Evolutionary conservation across 768 basidiomycete species (phyloP), one percentile per base, ranked within the genome.

Genomic region (Sarcodon aspratus): DNA sequence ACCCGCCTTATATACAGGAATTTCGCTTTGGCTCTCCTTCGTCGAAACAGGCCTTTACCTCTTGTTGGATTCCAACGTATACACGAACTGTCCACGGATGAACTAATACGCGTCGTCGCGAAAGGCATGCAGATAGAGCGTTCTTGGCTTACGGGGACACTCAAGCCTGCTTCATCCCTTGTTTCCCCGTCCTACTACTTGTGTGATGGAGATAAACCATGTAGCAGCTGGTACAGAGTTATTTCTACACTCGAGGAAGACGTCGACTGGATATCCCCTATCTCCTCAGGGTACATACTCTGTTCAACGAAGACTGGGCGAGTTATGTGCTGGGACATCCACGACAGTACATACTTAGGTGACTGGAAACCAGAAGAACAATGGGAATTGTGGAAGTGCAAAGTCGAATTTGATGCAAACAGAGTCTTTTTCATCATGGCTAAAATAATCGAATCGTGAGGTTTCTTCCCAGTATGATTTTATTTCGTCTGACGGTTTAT

Each of bases 321-420:
- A 55, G 80, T 86, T 15, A 77, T 85, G 12, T 85, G 83, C 54
- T 85, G 84, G 84, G 82, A 86, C 50, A 76, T 85, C 11, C 75
- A 76, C 46, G 69, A 70, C 3, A 78, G 85, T 45, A 58, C 61
- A 12, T 78, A 76, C 51, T 68, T 85, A 3, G 81, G 80, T 0
- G 78, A 84, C 50, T 86, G 84, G 83, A 75, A 78, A 46, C 82
- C 81, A 3, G 58, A 63, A 11, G 67, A 71, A 42, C 63, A 66
- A 45, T 85, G 83, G 82, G 81, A 84, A 55, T 57, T 86, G 6
- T 85, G 83, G 84, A 86, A 86, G 56, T 85, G 84, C 54, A 66
- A 83, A 8, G 82, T 86, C 13, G 84, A 85, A 57, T 85, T 84
- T 57, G 82, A 84, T 36, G 74, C 78, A 53, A 66, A 78, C 50